Evolutionary conservation across 2,329 filamentous ascomycete species (phyloP).

Genomic region (Aureobasidium sp.): DNA sequence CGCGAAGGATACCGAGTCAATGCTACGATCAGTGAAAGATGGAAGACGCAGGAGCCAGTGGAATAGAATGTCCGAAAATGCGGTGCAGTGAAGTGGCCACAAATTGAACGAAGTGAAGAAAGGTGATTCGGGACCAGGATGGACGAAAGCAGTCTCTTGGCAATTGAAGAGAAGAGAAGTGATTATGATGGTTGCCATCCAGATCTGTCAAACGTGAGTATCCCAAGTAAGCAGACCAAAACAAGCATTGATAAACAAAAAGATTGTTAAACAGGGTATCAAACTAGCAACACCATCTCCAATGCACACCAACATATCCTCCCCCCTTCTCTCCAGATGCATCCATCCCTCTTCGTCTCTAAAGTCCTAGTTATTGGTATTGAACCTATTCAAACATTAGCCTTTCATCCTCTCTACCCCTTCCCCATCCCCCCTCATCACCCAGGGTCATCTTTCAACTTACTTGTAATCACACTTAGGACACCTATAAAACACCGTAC

Average conservation of each 20-base stretch:
- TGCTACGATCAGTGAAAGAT: too few relatives aligned
- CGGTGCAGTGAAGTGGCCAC: too few relatives aligned
- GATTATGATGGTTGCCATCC: too few relatives aligned
- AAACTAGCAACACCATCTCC: constrained; percentile 12
- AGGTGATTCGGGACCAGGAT: too few relatives aligned
- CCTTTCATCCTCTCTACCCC: not conserved
- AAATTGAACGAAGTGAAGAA: too few relatives aligned
- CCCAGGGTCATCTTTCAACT: not conserved
- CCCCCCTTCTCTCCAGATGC: too few relatives aligned
- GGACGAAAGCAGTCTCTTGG: too few relatives aligned
- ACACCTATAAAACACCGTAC: constrained; percentile 91
- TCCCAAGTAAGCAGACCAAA: not conserved
- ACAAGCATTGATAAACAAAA: not conserved
- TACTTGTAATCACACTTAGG: constrained; percentile 81
- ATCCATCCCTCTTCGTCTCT: not conserved
- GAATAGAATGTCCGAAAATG: too few relatives aligned
- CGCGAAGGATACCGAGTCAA: too few relatives aligned
- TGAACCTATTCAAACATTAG: not conserved
- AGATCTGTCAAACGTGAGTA: not conserved
- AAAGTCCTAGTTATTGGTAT: constrained; percentile 10
- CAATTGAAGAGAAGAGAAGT: too few relatives aligned
- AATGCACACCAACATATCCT: not conserved
- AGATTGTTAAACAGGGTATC: constrained; percentile 16
- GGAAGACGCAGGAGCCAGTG: too few relatives aligned
- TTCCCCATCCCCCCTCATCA: too few relatives aligned